Evolutionary conservation across 1,284 basidiomycete genomes (phyloP), one percentile per base, ranked within the genome.

Genomic region (Cutaneotrichosporon spelunceum): DNA sequence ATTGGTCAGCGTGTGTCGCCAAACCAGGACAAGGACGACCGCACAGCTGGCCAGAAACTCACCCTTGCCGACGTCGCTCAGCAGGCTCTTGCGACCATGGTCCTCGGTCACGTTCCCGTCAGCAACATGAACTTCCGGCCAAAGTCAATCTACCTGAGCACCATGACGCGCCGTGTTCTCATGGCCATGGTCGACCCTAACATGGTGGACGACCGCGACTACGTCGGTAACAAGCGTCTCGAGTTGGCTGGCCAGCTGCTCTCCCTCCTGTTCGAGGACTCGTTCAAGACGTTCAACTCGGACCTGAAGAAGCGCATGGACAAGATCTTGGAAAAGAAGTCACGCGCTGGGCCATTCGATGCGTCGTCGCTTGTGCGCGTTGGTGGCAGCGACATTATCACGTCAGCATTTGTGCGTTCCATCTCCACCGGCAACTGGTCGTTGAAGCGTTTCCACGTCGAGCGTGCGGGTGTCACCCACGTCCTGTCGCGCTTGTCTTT

Each of bases 391-490:
- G 94, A 99, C 73, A 90, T 93, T 69, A 93, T 99, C 76, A 98
- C 95, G 9, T 84, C 91, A 7, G 97, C 96, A 30, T 98, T 99
- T 71, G 90, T 94, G 34, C 90, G 96, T 57, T 95, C 97, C 26
- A 99, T 99, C 69, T 97, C 95, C 11, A 99, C 96, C 0, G 96
- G 96, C 8, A 99, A 99, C 75, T 99, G 96, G 96, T 93, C 91
- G 26, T 82, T 99, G 60, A 99, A 99, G 80, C 91, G 96, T 64
- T 99, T 99, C 86, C 97, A 96, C 83, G 99, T 99, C 92, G 96
- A 99, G 77, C 87, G 97, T 47, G 96, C 96, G 0, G 96, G 96
- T 60, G 93, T 99, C 56, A 99, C 96, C 4, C 96, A 99, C 76
- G 97, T 99, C 62, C 85, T 99, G 29, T 94, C 90, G 72, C 87